Evolutionary conservation across 768 basidiomycete species (phyloP).

Genomic region (Boletus pseudo-olivaceus): DNA sequence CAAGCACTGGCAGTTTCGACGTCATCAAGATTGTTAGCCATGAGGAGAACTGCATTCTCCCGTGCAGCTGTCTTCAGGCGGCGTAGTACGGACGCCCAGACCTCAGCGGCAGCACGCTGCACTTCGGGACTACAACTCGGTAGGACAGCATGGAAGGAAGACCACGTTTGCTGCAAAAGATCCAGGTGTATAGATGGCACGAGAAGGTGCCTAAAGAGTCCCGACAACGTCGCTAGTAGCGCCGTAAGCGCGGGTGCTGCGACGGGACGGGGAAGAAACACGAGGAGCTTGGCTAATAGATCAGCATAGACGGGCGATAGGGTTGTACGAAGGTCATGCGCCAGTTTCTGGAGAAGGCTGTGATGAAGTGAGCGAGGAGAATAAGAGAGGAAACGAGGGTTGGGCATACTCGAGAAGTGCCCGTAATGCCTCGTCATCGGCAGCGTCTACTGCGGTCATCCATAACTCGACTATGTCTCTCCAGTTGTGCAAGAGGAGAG

Average conservation of each 20-base stretch:
- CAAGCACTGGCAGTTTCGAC: conserved; percentile 68
- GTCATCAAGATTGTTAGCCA: conserved; percentile 48
- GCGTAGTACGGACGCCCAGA: conserved; percentile 79
- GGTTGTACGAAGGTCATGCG: conserved; percentile 78
- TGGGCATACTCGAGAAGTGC: conserved; percentile 71
- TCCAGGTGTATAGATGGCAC: conserved; percentile 56
- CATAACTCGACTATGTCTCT: conserved; percentile 63
- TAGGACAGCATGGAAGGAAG: conserved; percentile 44
- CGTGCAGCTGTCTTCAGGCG: conserved; percentile 62
- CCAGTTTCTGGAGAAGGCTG: conserved; percentile 75
- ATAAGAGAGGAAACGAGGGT: not conserved
- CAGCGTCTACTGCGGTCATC: conserved; percentile 50
- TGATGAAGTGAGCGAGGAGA: conserved; percentile 8
- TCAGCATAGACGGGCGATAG: conserved; percentile 59
- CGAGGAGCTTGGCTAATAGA: conserved; percentile 53
- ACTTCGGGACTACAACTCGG: conserved; percentile 66
- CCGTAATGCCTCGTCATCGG: conserved; percentile 70
- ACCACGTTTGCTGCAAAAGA: conserved; percentile 61
- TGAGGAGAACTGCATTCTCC: conserved; percentile 50
- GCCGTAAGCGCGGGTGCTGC: conserved; percentile 57
- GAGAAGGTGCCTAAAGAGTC: conserved; percentile 70
- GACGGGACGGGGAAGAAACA: conserved; percentile 55
- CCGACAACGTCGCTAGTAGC: conserved; percentile 65
- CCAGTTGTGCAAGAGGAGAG: conserved; percentile 79
- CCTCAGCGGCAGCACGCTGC: conserved; percentile 77